phyloP scores from a whole-genome alignment of 257 asterid genomes.

The Solanum lycopersicoides region DNA sequence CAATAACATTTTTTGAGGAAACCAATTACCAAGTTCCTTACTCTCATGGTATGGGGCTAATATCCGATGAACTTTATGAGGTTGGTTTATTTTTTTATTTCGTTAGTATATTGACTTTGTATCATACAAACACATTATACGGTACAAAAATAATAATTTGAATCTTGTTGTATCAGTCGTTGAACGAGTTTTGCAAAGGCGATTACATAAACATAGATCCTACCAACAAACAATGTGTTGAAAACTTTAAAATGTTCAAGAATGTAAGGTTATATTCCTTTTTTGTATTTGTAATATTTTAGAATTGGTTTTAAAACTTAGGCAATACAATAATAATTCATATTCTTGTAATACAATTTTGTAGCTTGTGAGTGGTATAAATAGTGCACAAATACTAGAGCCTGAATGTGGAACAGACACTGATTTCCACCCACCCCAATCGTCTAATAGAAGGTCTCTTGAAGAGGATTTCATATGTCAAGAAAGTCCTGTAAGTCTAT shows the following conservation, averaged over 20 bases:
- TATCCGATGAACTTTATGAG: conserved; percentile 21
- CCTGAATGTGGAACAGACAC: not conserved
- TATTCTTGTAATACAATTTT: not conserved
- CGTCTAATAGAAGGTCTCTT: not conserved
- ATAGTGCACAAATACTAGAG: not conserved
- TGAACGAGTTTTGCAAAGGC: not conserved
- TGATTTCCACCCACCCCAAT: not conserved
- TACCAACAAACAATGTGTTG: not conserved
- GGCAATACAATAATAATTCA: not conserved
- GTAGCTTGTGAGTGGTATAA: not conserved
- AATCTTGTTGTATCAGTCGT: not conserved
- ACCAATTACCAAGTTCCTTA: not conserved
- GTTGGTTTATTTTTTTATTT: not conserved
- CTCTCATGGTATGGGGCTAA: conserved; percentile 21
- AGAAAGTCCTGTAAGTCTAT: not conserved
- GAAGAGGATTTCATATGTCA: not conserved
- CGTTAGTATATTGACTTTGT: not conserved
- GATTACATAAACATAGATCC: not conserved
- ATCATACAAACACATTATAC: not conserved
- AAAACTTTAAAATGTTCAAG: not conserved
- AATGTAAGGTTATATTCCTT: not conserved
- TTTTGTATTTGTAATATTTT: not conserved
- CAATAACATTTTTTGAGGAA: not conserved
- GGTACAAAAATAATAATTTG: not conserved
- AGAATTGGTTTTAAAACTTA: not conserved